These are phyloP conservation scores for Citrus unshiu DNA, from an alignment of 345 rosid species.

Conservation along the genomic window DNA sequence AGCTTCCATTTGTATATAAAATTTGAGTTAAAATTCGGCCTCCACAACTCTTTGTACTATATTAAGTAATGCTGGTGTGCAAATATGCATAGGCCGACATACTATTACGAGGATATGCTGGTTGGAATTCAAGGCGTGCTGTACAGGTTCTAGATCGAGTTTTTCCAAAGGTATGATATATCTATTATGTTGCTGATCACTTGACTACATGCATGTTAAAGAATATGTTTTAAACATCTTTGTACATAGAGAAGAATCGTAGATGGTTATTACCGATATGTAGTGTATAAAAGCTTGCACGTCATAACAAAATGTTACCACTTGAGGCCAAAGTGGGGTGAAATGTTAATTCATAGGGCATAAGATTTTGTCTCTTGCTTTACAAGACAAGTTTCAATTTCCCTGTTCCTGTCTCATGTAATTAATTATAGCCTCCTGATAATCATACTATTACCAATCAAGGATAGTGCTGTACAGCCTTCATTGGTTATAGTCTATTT, in stretches of 20 bases:
- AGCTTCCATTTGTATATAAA: too few species aligned
- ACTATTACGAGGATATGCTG: conserved; percentile 71
- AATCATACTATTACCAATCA: neutral
- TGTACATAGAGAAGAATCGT: neutral
- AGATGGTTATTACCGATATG: neutral
- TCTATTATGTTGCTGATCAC: neutral
- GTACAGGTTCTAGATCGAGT: conserved; percentile 60
- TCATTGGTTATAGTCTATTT: conserved; percentile 86
- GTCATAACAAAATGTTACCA: neutral
- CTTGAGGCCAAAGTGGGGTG: neutral
- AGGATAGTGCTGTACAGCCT: conserved; percentile 75
- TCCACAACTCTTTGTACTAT: too few species aligned
- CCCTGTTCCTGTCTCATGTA: neutral
- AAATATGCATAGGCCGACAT: conserved; percentile 61
- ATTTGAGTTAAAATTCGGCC: too few species aligned
- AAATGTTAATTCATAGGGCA: neutral
- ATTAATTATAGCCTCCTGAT: neutral
- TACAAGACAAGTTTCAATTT: neutral
- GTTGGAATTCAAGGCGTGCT: conserved; percentile 86
- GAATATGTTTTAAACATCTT: neutral
- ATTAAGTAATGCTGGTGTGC: neutral
- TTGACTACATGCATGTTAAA: neutral
- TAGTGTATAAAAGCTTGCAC: neutral
- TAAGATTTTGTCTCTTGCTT: neutral
- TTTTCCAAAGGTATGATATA: conserved; percentile 68